Evolutionary conservation across 2,329 filamentous ascomycete genomes (phyloP).

Genomic region (Fusarium nurragi): DNA sequence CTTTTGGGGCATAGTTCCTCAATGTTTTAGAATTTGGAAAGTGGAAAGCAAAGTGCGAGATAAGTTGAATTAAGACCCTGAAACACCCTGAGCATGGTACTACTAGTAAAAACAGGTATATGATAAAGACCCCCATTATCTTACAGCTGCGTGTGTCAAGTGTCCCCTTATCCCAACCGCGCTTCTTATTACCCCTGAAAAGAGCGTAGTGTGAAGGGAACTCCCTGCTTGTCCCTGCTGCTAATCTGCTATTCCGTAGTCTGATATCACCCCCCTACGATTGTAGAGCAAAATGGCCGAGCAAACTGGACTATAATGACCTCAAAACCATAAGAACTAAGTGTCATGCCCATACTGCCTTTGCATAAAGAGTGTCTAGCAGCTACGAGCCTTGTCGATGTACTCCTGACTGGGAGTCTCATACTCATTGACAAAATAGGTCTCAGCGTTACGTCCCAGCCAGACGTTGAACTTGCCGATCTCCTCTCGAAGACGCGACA

Average conservation of each 20-base stretch:
- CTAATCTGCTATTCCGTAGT: background rate
- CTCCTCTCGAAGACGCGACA: constrained; percentile 88
- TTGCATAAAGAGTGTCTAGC: constrained; percentile 42
- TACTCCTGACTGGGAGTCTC: constrained; percentile 78
- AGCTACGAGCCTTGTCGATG: constrained; percentile 69
- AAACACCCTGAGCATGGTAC: constrained; percentile 11
- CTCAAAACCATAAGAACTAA: background rate
- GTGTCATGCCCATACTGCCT: background rate
- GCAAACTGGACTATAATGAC: background rate
- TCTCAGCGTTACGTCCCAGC: constrained; percentile 78
- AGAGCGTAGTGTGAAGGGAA: background rate
- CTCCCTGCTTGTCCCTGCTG: background rate
- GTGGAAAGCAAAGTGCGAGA: background rate
- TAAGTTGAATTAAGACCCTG: background rate
- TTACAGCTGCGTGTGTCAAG: constrained; percentile 28
- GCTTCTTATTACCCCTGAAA: constrained; percentile 12
- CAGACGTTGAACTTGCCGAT: constrained; percentile 86
- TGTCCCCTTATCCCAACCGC: constrained; percentile 14
- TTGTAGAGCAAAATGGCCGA: background rate
- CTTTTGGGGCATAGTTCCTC: background rate
- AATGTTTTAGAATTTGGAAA: background rate
- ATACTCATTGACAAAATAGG: constrained; percentile 82
- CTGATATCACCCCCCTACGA: background rate
- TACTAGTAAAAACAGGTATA: constrained; percentile 21
- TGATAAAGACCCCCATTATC: constrained; percentile 29